Base-by-base conservation (phyloP, 441 rosid genomes). In the Rhodomyrtus psidioides region DNA sequence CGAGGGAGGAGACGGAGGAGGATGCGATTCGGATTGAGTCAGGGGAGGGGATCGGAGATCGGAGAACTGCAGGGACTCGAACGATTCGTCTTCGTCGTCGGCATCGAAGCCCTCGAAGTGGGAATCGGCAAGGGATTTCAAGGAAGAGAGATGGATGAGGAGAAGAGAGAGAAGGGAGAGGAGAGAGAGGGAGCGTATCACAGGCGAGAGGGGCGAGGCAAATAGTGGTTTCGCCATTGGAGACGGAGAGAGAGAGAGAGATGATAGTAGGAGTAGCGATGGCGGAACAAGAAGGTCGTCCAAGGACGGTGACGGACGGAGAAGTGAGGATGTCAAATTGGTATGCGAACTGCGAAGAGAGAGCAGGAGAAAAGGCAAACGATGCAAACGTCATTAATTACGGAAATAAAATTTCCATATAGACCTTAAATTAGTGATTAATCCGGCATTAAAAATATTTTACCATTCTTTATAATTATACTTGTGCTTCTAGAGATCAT, bases 21-120 rank as follows among this genome's bases (percentile, higher is more conserved):
- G 84, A 12, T 87, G 88, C 53, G 95, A 88, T 17, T 91, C 89
- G 49, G 96, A 93, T 79, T 91, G 93, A 46, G 96, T 95, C 70
- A 96, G 55, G 17, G 91, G 91, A 83, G 94, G 93, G 83, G 95
- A 91, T 89, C 92, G 89, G 90, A 87, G 91, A 53, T 87, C 88
- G 91, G 91, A 92, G 87, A 90, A 90, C 57, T 82, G 89, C 82
- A 82, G 79, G 79, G 91, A 90, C 56, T 92, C 89, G 55, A 91
- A 82, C 81, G 90, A 59, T 13, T 94, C 95, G 82, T 91, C 96
- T 30, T 93, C 96, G 7, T 94, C 98, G 55, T 94, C 97, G 14
- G 91, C 95, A 27, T 97, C 98, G 59, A 97, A 97, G 16, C 99
- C 98, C 93, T 96, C 98, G 88, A 95, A 95, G 84, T 94, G 96